Percentiles rank a stretch among this genome's conserved stretches.
Conservation (phyloP, 371 early-diverging fungal species). For the Mucor piriformis region DNA sequence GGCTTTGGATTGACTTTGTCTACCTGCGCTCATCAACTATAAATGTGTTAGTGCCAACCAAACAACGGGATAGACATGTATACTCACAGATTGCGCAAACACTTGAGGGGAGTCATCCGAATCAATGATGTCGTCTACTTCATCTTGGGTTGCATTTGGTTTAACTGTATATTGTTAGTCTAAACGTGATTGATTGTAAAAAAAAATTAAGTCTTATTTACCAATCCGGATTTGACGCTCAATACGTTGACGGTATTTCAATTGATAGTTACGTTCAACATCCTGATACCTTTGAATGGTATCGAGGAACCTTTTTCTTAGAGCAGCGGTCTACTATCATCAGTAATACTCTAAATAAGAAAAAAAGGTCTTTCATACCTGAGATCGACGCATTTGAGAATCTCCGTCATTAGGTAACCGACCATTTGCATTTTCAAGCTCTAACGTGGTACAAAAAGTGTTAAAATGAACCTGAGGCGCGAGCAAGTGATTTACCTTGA, state of each 20-base stretch:
- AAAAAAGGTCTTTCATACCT: constrained; percentile 17
- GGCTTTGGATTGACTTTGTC: constrained; percentile 71
- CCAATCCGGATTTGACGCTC: constrained; percentile 81
- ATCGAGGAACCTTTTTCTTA: constrained; percentile 73
- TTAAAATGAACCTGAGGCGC: not conserved
- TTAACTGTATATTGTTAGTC: constrained; percentile 69
- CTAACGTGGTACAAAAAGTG: constrained; percentile 11
- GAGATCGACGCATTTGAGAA: constrained; percentile 36
- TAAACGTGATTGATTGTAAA: no score
- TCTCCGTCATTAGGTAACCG: constrained; percentile 29
- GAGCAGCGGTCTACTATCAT: constrained; percentile 8
- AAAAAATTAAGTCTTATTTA: no score
- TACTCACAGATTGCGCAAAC: constrained; percentile 78
- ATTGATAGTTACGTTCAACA: constrained; percentile 73
- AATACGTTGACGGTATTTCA: constrained; percentile 77
- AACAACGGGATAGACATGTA: not conserved
- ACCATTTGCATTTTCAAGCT: constrained; percentile 31
- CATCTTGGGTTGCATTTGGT: constrained; percentile 76
- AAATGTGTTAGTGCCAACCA: no score
- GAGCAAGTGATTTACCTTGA: not conserved
- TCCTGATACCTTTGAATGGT: constrained; percentile 79
- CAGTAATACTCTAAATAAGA: not conserved
- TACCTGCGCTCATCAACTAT: constrained; percentile 56
- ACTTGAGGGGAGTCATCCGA: constrained; percentile 68
- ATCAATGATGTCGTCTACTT: constrained; percentile 75